Base-by-base conservation (phyloP, 2,329 filamentous ascomycete species). In the Aspergillus tubingensis region DNA sequence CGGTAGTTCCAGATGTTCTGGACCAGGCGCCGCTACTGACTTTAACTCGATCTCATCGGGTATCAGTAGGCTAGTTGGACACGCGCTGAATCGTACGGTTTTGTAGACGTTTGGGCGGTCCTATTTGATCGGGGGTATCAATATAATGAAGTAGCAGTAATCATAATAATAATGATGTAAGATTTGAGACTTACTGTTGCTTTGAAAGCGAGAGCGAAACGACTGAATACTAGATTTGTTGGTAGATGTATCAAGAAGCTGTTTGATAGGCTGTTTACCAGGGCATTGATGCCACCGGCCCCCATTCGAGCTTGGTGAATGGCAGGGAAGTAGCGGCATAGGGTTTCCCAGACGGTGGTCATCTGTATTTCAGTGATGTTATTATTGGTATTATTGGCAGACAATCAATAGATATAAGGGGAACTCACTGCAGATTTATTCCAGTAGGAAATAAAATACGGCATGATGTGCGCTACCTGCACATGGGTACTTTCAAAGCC, bases 321-420 rank as follows among this genome's bases (percentile, higher is more conserved):
- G 13, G n/a, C n/a, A 7, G 50, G 59, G 15, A 58, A 61, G 36
- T 36, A 61, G 8, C 51, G 55, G 7, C 23, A 58, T 2, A 61
- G 25, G 5, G 55, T 36, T 13, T 38, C 44, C 50, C 59, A 58
- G 3, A 50, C 27, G 13, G 19, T 50, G 21, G 59, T 8, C n/a
- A 39, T 44, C 23, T 50, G 8, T 19, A n/a, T n/a, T 11, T 11
- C 19, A 11, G 23, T 25, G 23, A 25, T 25, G 23, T 25, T 7
- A 4, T 4, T 17, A 19, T 21, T 1, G 2, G 41, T 19, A 21
- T 44, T 11, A 11, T 4, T 10, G 8, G 3, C 10, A 19, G n/a
- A 44, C 2, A 10, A 25, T 5, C 8, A 11, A 44, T 44, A 11
- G 8, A 19, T n/a, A 8, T 7, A 13, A 10, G 43, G 6, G 6